Conservation (phyloP, 2,329 filamentous ascomycete genomes). For the Penicillium psychrosexuale region DNA sequence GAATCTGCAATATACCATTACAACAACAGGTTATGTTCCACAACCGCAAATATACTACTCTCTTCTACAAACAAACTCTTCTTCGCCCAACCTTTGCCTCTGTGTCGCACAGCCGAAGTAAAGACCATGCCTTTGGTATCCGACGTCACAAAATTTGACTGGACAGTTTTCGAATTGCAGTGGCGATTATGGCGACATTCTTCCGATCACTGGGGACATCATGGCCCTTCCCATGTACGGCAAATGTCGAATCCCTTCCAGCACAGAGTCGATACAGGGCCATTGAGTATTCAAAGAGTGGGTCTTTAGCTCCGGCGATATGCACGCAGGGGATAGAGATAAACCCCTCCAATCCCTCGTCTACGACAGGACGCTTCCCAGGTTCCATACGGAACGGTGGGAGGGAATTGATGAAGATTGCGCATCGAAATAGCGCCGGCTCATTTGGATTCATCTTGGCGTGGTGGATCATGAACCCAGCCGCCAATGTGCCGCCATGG, state of each 20-base stretch:
- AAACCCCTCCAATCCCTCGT: constrained; percentile 25
- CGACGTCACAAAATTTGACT: constrained; percentile 13
- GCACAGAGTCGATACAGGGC: constrained; percentile 26
- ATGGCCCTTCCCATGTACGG: constrained; percentile 28
- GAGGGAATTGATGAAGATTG: constrained; percentile 33
- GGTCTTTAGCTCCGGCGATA: constrained; percentile 26
- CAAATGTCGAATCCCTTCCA: constrained; percentile 17
- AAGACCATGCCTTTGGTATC: not conserved
- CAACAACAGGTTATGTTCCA: not conserved
- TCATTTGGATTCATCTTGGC: constrained; percentile 23
- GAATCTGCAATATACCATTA: not conserved
- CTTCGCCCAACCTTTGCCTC: not conserved
- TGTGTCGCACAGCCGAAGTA: not conserved
- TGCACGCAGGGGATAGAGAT: constrained; percentile 27
- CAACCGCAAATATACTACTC: not conserved
- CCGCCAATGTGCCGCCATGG: constrained; percentile 34
- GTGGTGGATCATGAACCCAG: constrained; percentile 29
- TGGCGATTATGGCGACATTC: constrained; percentile 24
- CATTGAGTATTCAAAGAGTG: constrained; percentile 25
- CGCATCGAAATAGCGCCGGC: constrained; percentile 29
- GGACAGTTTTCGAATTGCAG: constrained; percentile 22
- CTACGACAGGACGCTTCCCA: constrained; percentile 18
- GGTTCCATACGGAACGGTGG: constrained; percentile 32
- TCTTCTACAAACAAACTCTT: not conserved
- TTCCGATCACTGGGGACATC: constrained; percentile 27